A percentile compares a stretch with the other conserved stretches of the same genome.
phyloP scores from a whole-genome alignment of 805 yeast genomes.

The Starmerella powellii region DNA sequence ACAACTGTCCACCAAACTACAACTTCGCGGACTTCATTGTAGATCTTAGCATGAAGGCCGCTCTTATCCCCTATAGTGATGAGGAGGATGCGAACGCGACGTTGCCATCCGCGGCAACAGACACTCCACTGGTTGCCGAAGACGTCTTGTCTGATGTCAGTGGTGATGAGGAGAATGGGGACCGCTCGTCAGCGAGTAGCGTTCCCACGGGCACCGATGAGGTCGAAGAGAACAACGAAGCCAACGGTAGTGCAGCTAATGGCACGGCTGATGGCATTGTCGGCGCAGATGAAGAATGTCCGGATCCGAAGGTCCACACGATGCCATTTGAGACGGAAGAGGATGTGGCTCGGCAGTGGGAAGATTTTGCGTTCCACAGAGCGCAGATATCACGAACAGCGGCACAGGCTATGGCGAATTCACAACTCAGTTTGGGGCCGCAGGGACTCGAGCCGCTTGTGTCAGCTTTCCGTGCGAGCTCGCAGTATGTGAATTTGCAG shows the following conservation, averaged over 20 bases:
- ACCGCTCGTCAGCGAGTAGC: not conserved
- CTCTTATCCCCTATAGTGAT: constrained; percentile 9
- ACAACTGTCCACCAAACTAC: constrained; percentile 74
- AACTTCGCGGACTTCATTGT: constrained; percentile 89
- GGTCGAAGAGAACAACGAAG: not conserved
- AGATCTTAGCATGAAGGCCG: constrained; percentile 67
- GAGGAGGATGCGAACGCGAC: not conserved
- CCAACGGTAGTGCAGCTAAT: too few species aligned
- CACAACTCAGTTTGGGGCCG: constrained; percentile 18
- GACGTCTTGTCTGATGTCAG: constrained; percentile 14
- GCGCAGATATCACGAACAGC: constrained; percentile 17
- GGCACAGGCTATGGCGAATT: constrained; percentile 20
- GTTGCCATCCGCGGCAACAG: not conserved
- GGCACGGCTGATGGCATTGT: not conserved
- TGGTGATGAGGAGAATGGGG: constrained; percentile 4
- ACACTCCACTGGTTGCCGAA: not conserved
- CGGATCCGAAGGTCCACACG: constrained; percentile 19
- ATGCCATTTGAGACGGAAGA: constrained; percentile 19
- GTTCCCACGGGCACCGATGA: not conserved
- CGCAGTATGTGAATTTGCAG: constrained; percentile 20
- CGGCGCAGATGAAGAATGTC: constrained; percentile 15
- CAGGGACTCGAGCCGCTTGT: constrained; percentile 27
- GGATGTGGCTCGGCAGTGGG: constrained; percentile 22
- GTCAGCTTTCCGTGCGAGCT: constrained; percentile 24
- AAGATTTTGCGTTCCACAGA: constrained; percentile 21